These are phyloP conservation scores for Cytospora mali DNA, from an alignment of 2,329 filamentous ascomycete genomes.

Conservation along the genomic window DNA sequence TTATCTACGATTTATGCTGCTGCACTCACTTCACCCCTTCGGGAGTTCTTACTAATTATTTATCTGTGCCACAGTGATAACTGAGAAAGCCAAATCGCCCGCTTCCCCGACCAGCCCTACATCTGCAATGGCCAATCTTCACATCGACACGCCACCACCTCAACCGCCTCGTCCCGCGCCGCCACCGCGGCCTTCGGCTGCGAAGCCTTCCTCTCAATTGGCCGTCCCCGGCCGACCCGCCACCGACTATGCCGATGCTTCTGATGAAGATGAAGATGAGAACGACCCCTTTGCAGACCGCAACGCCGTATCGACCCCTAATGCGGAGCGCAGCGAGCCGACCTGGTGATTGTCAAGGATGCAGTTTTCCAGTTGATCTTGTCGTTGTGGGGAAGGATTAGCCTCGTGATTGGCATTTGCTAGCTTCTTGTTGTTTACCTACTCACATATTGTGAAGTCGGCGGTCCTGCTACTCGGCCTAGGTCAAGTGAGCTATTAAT, in stretches of 20 bases:
- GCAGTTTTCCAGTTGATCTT: not conserved
- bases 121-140: constrained; percentile 49
- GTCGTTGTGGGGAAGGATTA: not conserved
- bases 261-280: constrained; percentile 63
- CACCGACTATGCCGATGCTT: constrained; percentile 57
- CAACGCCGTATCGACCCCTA: constrained; percentile 61
- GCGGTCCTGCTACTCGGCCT: not conserved
- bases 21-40: not conserved
- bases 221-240: constrained; percentile 46
- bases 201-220: constrained; percentile 55
- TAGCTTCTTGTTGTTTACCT: not conserved
- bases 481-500: not conserved
- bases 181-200: constrained; percentile 50
- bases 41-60: not conserved
- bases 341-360: constrained; percentile 35
- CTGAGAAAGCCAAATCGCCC: constrained; percentile 53
- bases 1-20: constrained; percentile 30
- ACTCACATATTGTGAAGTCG: not conserved
- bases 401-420: not conserved
- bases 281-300: constrained; percentile 85
- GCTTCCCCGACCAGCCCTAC: constrained; percentile 46
- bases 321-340: constrained; percentile 43
- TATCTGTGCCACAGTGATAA: constrained; percentile 51
- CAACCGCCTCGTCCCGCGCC: constrained; percentile 46
- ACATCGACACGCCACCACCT: constrained; percentile 41